These are phyloP conservation scores for Ichthyophthirius multifiliis DNA, from an alignment of 169 alveolate species.

Conservation along the genomic window DNA sequence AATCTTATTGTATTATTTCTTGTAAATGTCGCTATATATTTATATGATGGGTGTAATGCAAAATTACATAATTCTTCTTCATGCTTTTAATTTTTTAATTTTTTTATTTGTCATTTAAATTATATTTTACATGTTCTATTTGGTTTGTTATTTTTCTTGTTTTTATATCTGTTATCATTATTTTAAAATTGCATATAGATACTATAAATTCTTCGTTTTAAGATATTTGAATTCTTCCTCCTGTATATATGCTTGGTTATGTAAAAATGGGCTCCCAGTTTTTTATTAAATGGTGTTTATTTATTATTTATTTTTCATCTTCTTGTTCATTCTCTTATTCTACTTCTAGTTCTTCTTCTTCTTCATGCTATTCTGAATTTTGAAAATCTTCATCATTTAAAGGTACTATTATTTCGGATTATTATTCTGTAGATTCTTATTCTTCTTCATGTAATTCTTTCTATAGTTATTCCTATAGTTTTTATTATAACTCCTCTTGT, in stretches of 20 bases:
- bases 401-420: too few species aligned
- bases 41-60: conserved; percentile 15
- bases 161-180: not conserved
- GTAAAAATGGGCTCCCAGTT: conserved; percentile 9
- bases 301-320: not conserved
- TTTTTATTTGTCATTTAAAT: not conserved
- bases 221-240: conserved; percentile 25
- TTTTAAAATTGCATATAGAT: conserved; percentile 2
- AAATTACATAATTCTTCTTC: conserved; percentile 18
- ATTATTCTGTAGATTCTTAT: too few species aligned
- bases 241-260: conserved; percentile 9
- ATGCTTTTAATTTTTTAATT: not conserved
- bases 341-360: not conserved
- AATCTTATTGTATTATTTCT: conserved; percentile 45
- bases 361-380: not conserved
- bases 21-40: conserved; percentile 53
- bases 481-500: too few species aligned
- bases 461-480: too few species aligned
- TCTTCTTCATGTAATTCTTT: too few species aligned
- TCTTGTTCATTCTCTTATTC: not conserved
- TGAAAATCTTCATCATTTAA: too few species aligned
- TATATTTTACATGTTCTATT: conserved; percentile 1
- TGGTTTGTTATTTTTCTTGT: not conserved
- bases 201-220: not conserved
- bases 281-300: not conserved